Percentiles rank a stretch among this genome's conserved stretches.
Evolutionary conservation across 78 protist species (phyloP).

Genomic region (Anaeramoeba ignava): DNA sequence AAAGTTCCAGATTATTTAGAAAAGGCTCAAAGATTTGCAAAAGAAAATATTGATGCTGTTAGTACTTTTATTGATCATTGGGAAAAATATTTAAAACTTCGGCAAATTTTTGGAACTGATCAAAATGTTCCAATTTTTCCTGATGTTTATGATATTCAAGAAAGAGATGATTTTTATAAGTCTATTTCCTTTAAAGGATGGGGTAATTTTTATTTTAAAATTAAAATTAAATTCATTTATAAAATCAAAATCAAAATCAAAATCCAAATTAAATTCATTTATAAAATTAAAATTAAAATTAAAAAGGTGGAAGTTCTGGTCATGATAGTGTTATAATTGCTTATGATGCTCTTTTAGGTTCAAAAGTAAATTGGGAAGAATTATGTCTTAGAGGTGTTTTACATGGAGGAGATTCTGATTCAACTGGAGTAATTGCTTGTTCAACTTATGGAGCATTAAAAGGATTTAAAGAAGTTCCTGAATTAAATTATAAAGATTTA

Average conservation of each 20-base stretch:
- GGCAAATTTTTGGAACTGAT: no score
- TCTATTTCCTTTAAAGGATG: no score
- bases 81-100: slow-evolving; percentile 31
- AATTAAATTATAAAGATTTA: no score
- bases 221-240: no score
- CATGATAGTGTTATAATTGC: slow-evolving; percentile 48
- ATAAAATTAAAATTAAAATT: no score
- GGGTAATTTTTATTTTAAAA: no score
- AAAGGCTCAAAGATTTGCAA: slow-evolving; percentile 11
- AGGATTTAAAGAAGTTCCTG: no score
- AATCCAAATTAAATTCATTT: no score
- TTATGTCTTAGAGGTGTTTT: slow-evolving; percentile 27
- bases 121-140: no score
- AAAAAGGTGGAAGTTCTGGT: slow-evolving; percentile 53
- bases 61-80: slow-evolving; percentile 29
- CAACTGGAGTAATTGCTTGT: slow-evolving; percentile 59
- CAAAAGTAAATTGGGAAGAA: slow-evolving; percentile 6
- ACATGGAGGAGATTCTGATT: slow-evolving; percentile 57
- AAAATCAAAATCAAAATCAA: no score
- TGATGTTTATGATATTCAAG: no score
- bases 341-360: slow-evolving; percentile 47
- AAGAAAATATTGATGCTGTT: slow-evolving; percentile 16
- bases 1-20: slow-evolving; percentile 29
- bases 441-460: slow-evolving; percentile 60
- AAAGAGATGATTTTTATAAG: no score